Evolutionary conservation across 2,329 filamentous ascomycete genomes (phyloP).

Genomic region (Tolypocladium amazonense): DNA sequence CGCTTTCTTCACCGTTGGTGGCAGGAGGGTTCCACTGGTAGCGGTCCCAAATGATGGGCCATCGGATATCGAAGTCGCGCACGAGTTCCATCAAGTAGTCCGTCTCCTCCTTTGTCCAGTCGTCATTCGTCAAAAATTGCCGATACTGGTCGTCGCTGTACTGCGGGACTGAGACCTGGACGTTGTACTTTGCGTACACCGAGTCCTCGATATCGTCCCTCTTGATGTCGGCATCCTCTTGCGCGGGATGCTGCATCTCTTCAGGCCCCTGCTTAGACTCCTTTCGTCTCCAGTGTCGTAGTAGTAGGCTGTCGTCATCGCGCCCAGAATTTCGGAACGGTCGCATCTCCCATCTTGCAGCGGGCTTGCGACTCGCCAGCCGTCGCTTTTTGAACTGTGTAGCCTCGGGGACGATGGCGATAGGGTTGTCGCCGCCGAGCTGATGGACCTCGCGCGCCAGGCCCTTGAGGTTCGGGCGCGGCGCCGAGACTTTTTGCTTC

Average conservation of each 20-base stretch:
- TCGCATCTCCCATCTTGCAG: constrained; percentile 53
- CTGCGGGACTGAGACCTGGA: constrained; percentile 63
- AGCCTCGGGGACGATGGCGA: constrained; percentile 53
- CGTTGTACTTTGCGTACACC: constrained; percentile 77
- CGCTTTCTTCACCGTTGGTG: constrained; percentile 32
- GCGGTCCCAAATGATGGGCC: constrained; percentile 85
- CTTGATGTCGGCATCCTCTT: constrained; percentile 19
- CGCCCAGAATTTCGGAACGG: constrained; percentile 73
- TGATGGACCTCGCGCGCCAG: constrained; percentile 56
- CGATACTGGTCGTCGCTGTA: constrained; percentile 87
- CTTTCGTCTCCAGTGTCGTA: constrained; percentile 72
- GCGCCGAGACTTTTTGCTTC: constrained; percentile 59
- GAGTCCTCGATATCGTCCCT: constrained; percentile 41
- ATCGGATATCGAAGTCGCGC: constrained; percentile 74
- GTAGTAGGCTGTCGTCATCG: constrained; percentile 50
- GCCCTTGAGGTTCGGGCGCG: constrained; percentile 50
- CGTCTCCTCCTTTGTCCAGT: constrained; percentile 90
- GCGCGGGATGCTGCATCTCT: constrained; percentile 2
- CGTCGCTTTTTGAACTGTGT: constrained; percentile 49
- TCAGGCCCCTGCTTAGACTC: constrained; percentile 27
- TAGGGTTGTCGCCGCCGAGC: constrained; percentile 54
- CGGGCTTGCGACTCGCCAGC: constrained; percentile 42
- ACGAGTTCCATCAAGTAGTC: constrained; percentile 75
- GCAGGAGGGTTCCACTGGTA: constrained; percentile 60
- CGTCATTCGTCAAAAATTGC: constrained; percentile 56